A percentile compares a stretch with the other conserved stretches of the same genome.
These are phyloP conservation scores for Triticum dicoccoides DNA, from an alignment of 176 grass and related monocot species.

Conservation along the genomic window DNA sequence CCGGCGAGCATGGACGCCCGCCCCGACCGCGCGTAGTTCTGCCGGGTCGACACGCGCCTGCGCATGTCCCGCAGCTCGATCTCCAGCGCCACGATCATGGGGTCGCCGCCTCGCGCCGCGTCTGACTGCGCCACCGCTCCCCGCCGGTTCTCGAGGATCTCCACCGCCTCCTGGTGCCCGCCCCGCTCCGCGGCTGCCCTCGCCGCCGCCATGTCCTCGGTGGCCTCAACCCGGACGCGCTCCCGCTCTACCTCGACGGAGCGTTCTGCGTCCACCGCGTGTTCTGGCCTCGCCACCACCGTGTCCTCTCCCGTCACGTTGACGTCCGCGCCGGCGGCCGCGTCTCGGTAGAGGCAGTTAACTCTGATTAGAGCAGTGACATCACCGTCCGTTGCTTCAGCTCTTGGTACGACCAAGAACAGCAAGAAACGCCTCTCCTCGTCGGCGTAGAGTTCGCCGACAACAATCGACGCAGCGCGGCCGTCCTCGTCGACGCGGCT, in stretches of 20 bases:
- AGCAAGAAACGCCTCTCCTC: constrained; percentile 55
- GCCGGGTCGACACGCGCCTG: constrained; percentile 9
- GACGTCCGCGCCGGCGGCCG: neutral
- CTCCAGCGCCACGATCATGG: neutral
- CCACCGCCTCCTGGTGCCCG: constrained; percentile 2
- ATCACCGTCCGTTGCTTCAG: neutral
- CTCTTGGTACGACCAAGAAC: constrained; percentile 35
- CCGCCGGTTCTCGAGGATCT: constrained; percentile 33
- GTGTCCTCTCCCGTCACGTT: constrained; percentile 14
- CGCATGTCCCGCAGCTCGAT: constrained; percentile 18
- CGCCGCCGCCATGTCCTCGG: constrained; percentile 30
- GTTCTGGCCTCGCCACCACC: neutral
- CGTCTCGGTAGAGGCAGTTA: constrained; percentile 24
- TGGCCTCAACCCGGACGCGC: constrained; percentile 25
- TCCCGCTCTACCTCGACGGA: constrained; percentile 38
- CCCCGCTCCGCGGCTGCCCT: constrained; percentile 32
- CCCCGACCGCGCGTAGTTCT: constrained; percentile 1
- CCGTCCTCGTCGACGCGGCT: constrained; percentile 24
- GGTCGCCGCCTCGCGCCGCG: neutral
- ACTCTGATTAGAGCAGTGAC: constrained; percentile 25
- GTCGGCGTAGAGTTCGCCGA: constrained; percentile 48
- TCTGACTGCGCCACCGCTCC: constrained; percentile 15
- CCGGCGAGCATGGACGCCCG: constrained; percentile 31
- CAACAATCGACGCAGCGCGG: constrained; percentile 25
- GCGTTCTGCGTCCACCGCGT: neutral